These are phyloP conservation scores for Aspergillus ruber DNA, from an alignment of 2,329 filamentous ascomycete genomes.

Conservation along the genomic window DNA sequence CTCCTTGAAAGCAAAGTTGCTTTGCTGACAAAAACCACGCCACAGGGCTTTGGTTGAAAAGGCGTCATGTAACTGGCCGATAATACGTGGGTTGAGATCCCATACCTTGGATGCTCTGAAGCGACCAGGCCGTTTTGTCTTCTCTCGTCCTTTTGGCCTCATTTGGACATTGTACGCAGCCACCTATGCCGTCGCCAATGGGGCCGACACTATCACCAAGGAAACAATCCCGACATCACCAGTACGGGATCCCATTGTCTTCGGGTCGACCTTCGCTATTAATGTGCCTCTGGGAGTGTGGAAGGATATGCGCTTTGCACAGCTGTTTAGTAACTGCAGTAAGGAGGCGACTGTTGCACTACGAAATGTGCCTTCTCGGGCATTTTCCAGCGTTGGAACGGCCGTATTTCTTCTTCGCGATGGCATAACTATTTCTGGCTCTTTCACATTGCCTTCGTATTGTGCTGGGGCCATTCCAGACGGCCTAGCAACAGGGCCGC, in stretches of 20 bases:
- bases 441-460: conserved; percentile 21
- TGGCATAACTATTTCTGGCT: conserved; percentile 70
- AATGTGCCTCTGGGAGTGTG: conserved; percentile 25
- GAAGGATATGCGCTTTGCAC: conserved; percentile 42
- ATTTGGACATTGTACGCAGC: conserved; percentile 62
- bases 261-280: conserved; percentile 49
- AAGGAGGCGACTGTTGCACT: conserved; percentile 43
- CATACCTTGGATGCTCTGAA: conserved; percentile 16
- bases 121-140: conserved; percentile 21
- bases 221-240: conserved; percentile 47
- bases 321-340: conserved; percentile 62
- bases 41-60: conserved; percentile 21
- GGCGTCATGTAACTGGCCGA: conserved; percentile 14
- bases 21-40: neutral
- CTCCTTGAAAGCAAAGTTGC: neutral
- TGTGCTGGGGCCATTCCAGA: conserved; percentile 18
- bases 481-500: conserved; percentile 11
- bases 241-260: conserved; percentile 54
- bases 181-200: conserved; percentile 80
- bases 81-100: conserved; percentile 15
- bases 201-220: conserved; percentile 65
- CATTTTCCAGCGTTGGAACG: conserved; percentile 13
- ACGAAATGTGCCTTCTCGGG: conserved; percentile 51
- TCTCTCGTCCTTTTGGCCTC: conserved; percentile 32
- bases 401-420: conserved; percentile 70